Evolutionary conservation across 345 rosid species (phyloP).

Genomic region (Populus nigra): DNA sequence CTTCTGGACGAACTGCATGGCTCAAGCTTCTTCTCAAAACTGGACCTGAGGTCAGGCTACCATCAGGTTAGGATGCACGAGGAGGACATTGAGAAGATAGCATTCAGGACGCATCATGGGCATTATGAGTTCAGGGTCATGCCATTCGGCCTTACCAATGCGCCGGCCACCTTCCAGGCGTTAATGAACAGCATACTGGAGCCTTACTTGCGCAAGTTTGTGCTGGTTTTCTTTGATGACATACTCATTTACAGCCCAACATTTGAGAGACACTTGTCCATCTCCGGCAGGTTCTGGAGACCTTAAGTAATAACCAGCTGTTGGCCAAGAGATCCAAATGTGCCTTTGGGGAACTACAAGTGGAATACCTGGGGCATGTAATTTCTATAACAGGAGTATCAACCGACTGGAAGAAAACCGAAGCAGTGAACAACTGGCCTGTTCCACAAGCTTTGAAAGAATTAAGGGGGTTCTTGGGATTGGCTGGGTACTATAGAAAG

Average conservation of each 20-base stretch:
- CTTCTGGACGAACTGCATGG: background rate
- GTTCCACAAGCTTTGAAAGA: background rate
- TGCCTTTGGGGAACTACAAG: background rate
- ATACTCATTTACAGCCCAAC: background rate
- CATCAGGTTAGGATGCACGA: background rate
- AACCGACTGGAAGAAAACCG: background rate
- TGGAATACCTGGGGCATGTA: background rate
- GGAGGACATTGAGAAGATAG: background rate
- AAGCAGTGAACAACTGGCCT: background rate
- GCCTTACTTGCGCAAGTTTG: no score
- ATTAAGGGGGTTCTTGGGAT: background rate
- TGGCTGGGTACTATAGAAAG: background rate
- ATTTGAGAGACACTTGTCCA: background rate
- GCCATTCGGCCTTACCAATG: background rate
- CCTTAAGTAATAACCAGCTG: background rate
- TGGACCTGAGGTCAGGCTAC: background rate
- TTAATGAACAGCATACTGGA: no score
- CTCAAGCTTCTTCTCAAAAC: background rate
- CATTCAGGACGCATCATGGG: background rate
- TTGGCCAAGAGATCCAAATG: background rate
- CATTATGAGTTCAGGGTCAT: background rate
- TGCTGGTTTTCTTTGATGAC: background rate
- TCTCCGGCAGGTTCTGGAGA: background rate
- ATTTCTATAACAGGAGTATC: background rate
- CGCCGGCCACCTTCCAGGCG: no score